These are phyloP conservation scores for Microstegium vimineum DNA, from an alignment of 176 grass and related monocot species.

Conservation along the genomic window DNA sequence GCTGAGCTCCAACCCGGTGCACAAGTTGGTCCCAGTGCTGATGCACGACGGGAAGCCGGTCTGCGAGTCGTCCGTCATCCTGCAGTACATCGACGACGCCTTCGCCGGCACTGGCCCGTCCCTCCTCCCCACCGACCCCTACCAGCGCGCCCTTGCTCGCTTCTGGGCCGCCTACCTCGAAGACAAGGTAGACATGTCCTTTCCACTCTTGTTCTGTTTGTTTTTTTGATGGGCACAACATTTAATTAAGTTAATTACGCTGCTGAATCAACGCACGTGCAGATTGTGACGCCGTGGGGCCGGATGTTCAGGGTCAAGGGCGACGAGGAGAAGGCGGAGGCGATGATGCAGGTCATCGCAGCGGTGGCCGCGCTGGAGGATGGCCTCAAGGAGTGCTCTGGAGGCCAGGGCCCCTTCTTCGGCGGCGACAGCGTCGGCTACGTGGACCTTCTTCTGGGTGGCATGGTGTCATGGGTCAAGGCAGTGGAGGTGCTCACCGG, in stretches of 20 bases:
- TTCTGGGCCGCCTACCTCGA: slow-evolving; percentile 53
- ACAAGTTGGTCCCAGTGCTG: slow-evolving; percentile 45
- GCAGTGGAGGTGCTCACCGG: not conserved
- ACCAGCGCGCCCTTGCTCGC: slow-evolving; percentile 34
- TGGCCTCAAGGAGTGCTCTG: slow-evolving; percentile 19
- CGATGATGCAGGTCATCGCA: not conserved
- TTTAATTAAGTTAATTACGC: not conserved
- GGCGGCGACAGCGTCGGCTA: slow-evolving; percentile 45
- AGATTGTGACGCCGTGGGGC: not conserved
- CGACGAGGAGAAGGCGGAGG: not conserved
- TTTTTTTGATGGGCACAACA: not conserved
- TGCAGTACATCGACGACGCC: slow-evolving; percentile 52
- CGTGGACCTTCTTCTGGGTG: slow-evolving; percentile 36
- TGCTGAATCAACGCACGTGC: not conserved
- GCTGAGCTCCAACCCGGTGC: slow-evolving; percentile 39
- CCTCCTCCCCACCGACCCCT: slow-evolving; percentile 38
- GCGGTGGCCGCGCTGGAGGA: slow-evolving; percentile 31
- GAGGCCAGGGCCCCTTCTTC: slow-evolving; percentile 31
- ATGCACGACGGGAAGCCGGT: slow-evolving; percentile 40
- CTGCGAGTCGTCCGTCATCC: slow-evolving; percentile 36
- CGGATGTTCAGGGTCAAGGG: not conserved
- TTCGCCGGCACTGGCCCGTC: slow-evolving; percentile 6
- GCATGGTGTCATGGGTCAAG: not conserved
- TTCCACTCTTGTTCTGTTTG: too few species aligned
- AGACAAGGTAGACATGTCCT: slow-evolving; percentile 45